Conservation (phyloP, 78 protist species). For the Dictyostelium brefeldianum region DNA sequence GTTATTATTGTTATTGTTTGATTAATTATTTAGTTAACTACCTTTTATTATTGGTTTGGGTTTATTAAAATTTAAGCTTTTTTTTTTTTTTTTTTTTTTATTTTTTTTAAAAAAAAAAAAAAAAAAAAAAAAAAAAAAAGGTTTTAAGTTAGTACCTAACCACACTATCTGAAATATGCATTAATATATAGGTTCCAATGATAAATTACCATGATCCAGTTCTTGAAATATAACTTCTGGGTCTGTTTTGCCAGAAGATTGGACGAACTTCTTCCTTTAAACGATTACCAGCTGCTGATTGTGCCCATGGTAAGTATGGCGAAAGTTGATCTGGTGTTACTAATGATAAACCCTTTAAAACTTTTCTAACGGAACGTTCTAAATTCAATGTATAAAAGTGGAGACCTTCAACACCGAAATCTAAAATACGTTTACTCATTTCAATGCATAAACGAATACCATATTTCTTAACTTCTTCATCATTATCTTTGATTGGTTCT, state of each 20-base stretch:
- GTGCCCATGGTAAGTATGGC: constrained; percentile 82
- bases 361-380: constrained; percentile 84
- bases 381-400: constrained; percentile 98
- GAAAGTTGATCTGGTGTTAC: constrained; percentile 33
- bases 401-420: constrained; percentile 88
- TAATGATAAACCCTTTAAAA: constrained; percentile 73
- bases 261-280: constrained; percentile 92
- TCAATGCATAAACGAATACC: constrained; percentile 88
- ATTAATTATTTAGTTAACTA: too few relatives aligned
- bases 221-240: constrained; percentile 89
- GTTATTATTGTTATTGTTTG: too few relatives aligned
- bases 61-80: too few relatives aligned
- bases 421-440: constrained; percentile 85
- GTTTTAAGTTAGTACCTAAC: too few relatives aligned
- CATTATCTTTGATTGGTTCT: constrained; percentile 93
- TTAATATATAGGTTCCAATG: too few relatives aligned
- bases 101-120: too few relatives aligned
- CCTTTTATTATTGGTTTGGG: too few relatives aligned
- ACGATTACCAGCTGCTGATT: constrained; percentile 69
- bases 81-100: too few relatives aligned
- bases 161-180: too few relatives aligned
- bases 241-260: constrained; percentile 95
- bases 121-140: too few relatives aligned
- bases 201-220: constrained; percentile 93
- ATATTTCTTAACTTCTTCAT: constrained; percentile 91